Evolutionary conservation across 306 rosid species (phyloP), one percentile per base, ranked within the genome.

Genomic region (Coriaria nepalensis): DNA sequence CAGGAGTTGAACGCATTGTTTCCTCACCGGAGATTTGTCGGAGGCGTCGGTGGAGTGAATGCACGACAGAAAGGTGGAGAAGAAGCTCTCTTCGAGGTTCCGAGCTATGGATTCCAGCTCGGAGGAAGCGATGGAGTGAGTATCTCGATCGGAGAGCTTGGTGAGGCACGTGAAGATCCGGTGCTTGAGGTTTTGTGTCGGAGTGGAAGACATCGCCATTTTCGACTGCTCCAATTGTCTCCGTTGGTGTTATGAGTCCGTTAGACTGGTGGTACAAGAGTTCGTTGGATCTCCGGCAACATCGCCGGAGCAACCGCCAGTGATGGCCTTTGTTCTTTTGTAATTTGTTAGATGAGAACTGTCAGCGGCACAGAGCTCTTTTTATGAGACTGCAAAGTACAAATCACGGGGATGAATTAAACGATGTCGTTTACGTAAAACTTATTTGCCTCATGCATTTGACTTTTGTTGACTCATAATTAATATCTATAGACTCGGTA

Each of bases 111-210:
- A 76, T 15, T 79, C 77, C 6, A 92, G 96, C 49, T 92, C 96
- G 4, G 50, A 29, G 43, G 58, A 62, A 10, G 98, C 96, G 13
- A 78, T 43, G 32, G 93, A 62, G 37, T 85, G 81, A 2, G 98
- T 92, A 39, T 92, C 98, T 2, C 98, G 85, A 73, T 92, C 98
- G 49, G 98, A 79, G 67, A 92, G 96, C 71, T 78, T 92, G 41
- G 83, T 73, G n/a, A 92, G 78, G 76, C 87, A 85, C 2, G 83
- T 63, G 68, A 85, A 71, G 40, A 92, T 77, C 29, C 79, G 79
- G 56, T 77, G 94, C 77, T 85, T 85, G 39, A 85, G 55, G 64
- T 47, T 79, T 40, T 79, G 82, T 6, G 66, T 55, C 9, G 82
- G 35, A 7, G 68, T n/a, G 10, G 71, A 47, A 43, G 74, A 42